Evolutionary conservation across 2,329 filamentous ascomycete species (phyloP), one percentile per base, ranked within the genome.

Genomic region (Neonectria ditissima): DNA sequence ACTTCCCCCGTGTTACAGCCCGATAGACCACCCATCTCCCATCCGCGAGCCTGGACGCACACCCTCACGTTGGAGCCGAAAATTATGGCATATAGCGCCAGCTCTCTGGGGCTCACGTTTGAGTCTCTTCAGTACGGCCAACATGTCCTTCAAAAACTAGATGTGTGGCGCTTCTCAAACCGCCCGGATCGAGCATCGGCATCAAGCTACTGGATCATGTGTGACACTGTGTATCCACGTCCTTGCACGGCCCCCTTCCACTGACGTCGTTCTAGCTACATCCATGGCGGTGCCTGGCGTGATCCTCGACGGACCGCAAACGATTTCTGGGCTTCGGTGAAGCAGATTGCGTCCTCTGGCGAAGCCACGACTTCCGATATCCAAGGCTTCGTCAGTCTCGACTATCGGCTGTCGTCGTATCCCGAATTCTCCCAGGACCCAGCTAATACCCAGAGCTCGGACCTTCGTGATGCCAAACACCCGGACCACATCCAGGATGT

Each of bases 271-370:
- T 55, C 45, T 61, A 81, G 82, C 63, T 89, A 83, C 75, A 82
- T 90, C 71, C 88, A 90, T 73, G 88, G 88, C 67, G 88, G 88
- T 65, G 87, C 83, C 64, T 90, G 88, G 88, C 82, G 87, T 62
- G 88, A 90, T 74, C 87, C 87, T 44, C 77, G 77, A 56, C 80
- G 83, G 58, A 80, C 80, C 44, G 79, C 82, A 28, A 71, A 80
- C 55, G 80, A 80, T 59, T 86, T 87, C 68, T 65, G 74, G 26
- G 77, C 83, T 4, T 79, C 81, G 53, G 79, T 87, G 53, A 74
- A 78, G 60, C 72, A 76, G 37, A 75, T 87, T 62, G 71, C 82
- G 48, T 63, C 69, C n/a, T 73, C 69, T 5, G 66, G 68, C 28
- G 64, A 74, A 26, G 63, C 72, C 28, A 57, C 69, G 20, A 63